A percentile compares a stretch with the other conserved stretches of the same genome.
These are phyloP conservation scores for Talaromyces amestolkiae DNA, from an alignment of 2,329 filamentous ascomycete genomes.

Conservation along the genomic window DNA sequence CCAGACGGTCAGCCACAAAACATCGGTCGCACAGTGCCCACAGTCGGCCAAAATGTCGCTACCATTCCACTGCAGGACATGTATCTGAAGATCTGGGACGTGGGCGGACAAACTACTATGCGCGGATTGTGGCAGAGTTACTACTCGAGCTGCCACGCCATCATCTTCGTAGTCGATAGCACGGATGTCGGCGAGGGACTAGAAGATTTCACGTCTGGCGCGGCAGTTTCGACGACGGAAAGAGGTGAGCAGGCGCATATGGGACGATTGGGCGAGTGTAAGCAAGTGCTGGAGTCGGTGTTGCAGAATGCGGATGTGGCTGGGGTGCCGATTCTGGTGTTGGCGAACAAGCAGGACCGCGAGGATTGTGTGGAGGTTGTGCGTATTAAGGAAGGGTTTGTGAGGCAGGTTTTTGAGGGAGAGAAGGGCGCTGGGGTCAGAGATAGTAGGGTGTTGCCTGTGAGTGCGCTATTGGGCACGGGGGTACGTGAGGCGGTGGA, in stretches of 20 bases:
- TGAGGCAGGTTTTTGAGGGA: conserved; percentile 93
- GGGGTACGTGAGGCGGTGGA: conserved; percentile 96
- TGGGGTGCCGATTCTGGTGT: conserved; percentile 83
- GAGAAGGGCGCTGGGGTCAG: conserved; percentile 82
- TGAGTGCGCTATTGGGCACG: conserved; percentile 77
- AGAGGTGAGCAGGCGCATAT: conserved; percentile 30
- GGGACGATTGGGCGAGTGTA: conserved; percentile 76
- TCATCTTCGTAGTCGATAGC: conserved; percentile 96
- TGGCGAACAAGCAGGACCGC: conserved; percentile 96
- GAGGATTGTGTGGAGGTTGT: conserved; percentile 98
- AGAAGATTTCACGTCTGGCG: conserved; percentile 45
- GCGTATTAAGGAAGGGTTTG: conserved; percentile 91
- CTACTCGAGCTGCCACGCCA: conserved; percentile 89
- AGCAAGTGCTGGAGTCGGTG: conserved; percentile 84
- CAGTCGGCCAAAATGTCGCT: conserved; percentile 93
- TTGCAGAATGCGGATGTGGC: conserved; percentile 82
- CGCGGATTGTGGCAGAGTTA: conserved; percentile 94
- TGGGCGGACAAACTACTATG: conserved; percentile 86
- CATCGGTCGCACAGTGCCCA: conserved; percentile 84
- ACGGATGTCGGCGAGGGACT: conserved; percentile 83
- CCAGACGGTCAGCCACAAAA: conserved; percentile 49
- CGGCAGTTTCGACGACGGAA: background rate
- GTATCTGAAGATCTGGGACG: conserved; percentile 98
- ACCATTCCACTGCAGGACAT: conserved; percentile 88
- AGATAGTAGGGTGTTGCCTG: conserved; percentile 85